Base-by-base conservation (phyloP, 2,329 filamentous ascomycete species). In the Parastagonospora avenae region DNA sequence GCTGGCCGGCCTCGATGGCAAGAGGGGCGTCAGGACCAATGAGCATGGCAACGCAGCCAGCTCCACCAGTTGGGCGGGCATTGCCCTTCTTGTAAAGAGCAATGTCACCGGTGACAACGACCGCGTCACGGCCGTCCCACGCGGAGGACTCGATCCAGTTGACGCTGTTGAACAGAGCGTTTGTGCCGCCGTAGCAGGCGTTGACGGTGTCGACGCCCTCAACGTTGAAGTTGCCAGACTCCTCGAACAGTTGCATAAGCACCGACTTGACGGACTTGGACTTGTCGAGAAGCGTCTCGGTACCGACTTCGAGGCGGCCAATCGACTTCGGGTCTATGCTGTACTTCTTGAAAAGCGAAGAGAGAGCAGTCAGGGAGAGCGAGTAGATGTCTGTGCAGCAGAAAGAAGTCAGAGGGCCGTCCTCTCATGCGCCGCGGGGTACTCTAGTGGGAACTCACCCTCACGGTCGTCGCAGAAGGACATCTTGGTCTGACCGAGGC, bases 201-300 rank as follows among this genome's bases (percentile, higher is more conserved):
- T 82, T 81, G 53, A 81, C 76, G 16, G 78, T 81, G 62, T 82
- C 79, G 39, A 81, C 76, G 56, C 79, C 79, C 70, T 82, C 79
- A 19, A 82, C 72, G 70, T 81, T 80, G 68, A 74, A 79, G 72
- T 82, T 81, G 66, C 77, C 79, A n/a, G 74, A 76, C 48, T 75
- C 70, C 56, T 76, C 74, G 55, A 82, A 82, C 40, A 82, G 68
- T 58, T 81, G 79, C 79, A 81, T 82, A 48, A 82, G 68, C 42
- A 82, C 78, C 4, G 78, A 79, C 73, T 82, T 82, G 66, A 80
- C 77, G 15, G 79, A 81, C 68, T 82, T 82, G 50, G 79, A 80
- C 75, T 82, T 82, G 76, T 82, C 79, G 54, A 82, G 75, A 33
- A 81, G 70, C 24, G 79, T 81, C 74, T 82, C 79, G 45, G 79